Conservation (phyloP, 192 early-diverging fungal species). For the Entomortierella beljakovae region DNA sequence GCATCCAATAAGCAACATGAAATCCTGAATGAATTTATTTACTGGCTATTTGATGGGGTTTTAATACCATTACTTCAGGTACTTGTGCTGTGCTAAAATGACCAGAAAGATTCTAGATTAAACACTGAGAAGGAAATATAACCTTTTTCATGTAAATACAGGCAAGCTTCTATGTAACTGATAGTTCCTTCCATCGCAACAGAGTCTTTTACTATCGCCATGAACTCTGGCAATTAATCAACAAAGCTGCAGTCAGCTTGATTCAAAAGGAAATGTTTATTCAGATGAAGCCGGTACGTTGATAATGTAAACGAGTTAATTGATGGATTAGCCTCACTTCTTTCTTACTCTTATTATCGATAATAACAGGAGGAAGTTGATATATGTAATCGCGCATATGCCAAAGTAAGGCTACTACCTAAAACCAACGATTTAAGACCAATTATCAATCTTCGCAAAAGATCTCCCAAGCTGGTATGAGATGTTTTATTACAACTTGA, state of each 20-base stretch:
- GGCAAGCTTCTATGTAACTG: slow-evolving; percentile 86
- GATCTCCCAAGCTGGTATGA: slow-evolving; percentile 45
- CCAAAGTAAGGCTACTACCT: slow-evolving; percentile 84
- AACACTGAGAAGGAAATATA: no score
- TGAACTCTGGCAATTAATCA: slow-evolving; percentile 75
- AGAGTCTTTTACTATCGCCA: slow-evolving; percentile 82
- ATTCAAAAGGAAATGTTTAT: slow-evolving; percentile 51
- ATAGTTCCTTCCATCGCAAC: slow-evolving; percentile 71
- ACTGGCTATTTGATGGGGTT: slow-evolving; percentile 74
- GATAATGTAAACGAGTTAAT: background rate
- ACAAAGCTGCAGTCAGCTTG: slow-evolving; percentile 55
- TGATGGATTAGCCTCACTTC: no score
- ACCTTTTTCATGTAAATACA: no score
- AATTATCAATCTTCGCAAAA: slow-evolving; percentile 78
- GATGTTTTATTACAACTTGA: no score
- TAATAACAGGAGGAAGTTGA: slow-evolving; percentile 1
- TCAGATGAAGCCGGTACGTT: slow-evolving; percentile 28
- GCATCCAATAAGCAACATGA: slow-evolving; percentile 63
- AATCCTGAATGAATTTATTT: slow-evolving; percentile 69
- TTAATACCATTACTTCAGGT: slow-evolving; percentile 71
- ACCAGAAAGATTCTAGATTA: no score
- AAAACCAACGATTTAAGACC: slow-evolving; percentile 81
- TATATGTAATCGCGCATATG: slow-evolving; percentile 56
- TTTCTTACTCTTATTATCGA: background rate
- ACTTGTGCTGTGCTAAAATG: no score